Evolutionary conservation across 2,329 filamentous ascomycete species (phyloP), one percentile per base, ranked within the genome.

Genomic region (Parascedosporium putredinis): DNA sequence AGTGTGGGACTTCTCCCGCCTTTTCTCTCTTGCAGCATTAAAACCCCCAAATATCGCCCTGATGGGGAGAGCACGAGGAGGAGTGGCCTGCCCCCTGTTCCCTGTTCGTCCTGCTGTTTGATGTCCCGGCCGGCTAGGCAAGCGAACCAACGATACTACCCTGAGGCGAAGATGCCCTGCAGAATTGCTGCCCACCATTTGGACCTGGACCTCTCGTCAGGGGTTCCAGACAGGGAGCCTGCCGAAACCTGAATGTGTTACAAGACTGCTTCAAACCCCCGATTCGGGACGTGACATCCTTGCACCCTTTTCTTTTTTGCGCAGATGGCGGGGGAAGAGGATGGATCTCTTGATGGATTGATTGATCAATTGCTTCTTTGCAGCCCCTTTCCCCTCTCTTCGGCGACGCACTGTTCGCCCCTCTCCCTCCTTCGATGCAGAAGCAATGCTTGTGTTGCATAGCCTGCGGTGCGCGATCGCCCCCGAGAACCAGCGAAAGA

Each of bases 191-290:
- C 47, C 40, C 47, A 42, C 16, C 23, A 23, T 31, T 38, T 25
- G 38, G 20, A 36, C 40, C n/a, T n/a, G n/a, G n/a, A 46, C 47
- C 24, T 50, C 38, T 6, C n/a, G 22, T 36, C 47, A 50, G 47
- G 47, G 47, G 47, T n/a, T 23, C 2, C 27, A 14, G 16, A 33
- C 31, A 48, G 22, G 46, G 56, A 49, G 51, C n/a, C n/a, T n/a
- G 55, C 54, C 68, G 70, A 73, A 73, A 73, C 70, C 60, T 55
- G 55, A 59, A 60, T 60, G 50, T 68, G 70, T 73, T 67, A 63
- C 70, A 73, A 64, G 58, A 64, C 57, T 72, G 70, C 70, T 64
- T 72, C 70, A 72, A 63, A 58, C 55, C 55, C 62, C 52, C 53
- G 56, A 55, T 53, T 57, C 53, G 42, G 53, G 7, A n/a, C n/a